Percentiles rank a stretch among this genome's conserved stretches.
Conservation (phyloP, 2,329 filamentous ascomycete species). For the Saccharata proteae region DNA sequence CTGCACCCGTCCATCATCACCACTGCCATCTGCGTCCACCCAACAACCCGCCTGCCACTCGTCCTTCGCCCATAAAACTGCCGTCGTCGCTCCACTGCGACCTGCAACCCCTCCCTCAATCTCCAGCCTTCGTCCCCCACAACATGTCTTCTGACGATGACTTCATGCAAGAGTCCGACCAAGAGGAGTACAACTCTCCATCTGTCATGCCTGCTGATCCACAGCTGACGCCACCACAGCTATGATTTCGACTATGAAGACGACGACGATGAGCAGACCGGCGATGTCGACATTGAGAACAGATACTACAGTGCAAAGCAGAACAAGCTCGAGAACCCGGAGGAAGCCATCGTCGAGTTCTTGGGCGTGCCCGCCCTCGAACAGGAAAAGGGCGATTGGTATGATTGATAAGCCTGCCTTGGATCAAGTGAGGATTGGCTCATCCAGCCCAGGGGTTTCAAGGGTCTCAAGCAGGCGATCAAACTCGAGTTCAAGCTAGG, state of each 20-base stretch:
- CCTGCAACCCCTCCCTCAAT: background rate
- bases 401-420: slow-evolving; percentile 11
- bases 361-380: slow-evolving; percentile 76
- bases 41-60: slow-evolving; percentile 51
- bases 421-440: background rate
- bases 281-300: slow-evolving; percentile 93
- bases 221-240: slow-evolving; percentile 32
- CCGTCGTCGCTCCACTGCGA: too few species aligned
- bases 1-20: background rate
- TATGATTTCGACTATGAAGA: slow-evolving; percentile 98
- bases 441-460: slow-evolving; percentile 57
- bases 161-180: slow-evolving; percentile 87
- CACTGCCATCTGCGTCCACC: background rate
- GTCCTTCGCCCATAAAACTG: too few species aligned
- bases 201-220: background rate
- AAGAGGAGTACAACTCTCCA: slow-evolving; percentile 55
- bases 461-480: slow-evolving; percentile 93
- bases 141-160: slow-evolving; percentile 76
- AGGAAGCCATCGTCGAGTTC: slow-evolving; percentile 86
- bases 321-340: slow-evolving; percentile 74
- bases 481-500: slow-evolving; percentile 91
- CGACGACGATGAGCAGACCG: slow-evolving; percentile 76
- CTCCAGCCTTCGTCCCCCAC: slow-evolving; percentile 12
- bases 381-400: slow-evolving; percentile 89
- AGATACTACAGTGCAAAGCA: slow-evolving; percentile 99